Base-by-base conservation (phyloP, 2,329 filamentous ascomycete genomes). In the Xylaria sp. region DNA sequence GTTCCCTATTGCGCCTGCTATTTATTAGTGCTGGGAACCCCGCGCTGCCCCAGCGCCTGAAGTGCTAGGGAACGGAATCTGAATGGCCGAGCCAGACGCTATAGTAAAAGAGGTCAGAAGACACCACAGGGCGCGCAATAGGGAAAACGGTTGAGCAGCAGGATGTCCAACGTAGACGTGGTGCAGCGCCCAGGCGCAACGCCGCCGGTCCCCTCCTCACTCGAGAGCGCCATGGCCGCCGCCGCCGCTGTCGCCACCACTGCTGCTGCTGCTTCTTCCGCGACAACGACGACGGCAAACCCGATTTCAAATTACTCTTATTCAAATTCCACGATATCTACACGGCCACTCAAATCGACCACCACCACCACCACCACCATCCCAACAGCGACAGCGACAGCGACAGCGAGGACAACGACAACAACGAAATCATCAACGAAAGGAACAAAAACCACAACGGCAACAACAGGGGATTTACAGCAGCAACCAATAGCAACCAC, bases 121-220 rank as follows among this genome's bases (percentile, higher is more conserved):
- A 78, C 73, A 75, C 72, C 73, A 75, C 72, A 70, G 69, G 71
- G 67, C 57, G 71, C 69, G 70, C 61, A 69, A 71, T 66, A 73
- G 66, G 70, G 59, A 73, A 74, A 73, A 73, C 58, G 71, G 68
- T 66, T 71, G 71, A 72, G 12, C 14, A 42, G 39, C 39, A 42
- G 14, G 39, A 79, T 79, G 77, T 79, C 77, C 71, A 77, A 77
- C 68, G 75, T 76, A 58, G 75, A 78, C 61, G 76, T 78, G 73
- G 76, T 78, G 75, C 76, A 77, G 74, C 74, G 73, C 74, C 73
- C 75, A 73, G 74, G 72, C 69, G 74, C 75, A 69, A 71, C 69
- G 69, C 74, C 72, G 72, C 74, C 77, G 70, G 76, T 76, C 73
- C 72, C 74, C 71, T 73, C 74, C 71, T 73, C 70, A 51, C 72